Percentiles rank a stretch among this genome's conserved stretches.
phyloP scores from a whole-genome alignment of 495 filamentous ascomycete species.

The Xylaria venustula region DNA sequence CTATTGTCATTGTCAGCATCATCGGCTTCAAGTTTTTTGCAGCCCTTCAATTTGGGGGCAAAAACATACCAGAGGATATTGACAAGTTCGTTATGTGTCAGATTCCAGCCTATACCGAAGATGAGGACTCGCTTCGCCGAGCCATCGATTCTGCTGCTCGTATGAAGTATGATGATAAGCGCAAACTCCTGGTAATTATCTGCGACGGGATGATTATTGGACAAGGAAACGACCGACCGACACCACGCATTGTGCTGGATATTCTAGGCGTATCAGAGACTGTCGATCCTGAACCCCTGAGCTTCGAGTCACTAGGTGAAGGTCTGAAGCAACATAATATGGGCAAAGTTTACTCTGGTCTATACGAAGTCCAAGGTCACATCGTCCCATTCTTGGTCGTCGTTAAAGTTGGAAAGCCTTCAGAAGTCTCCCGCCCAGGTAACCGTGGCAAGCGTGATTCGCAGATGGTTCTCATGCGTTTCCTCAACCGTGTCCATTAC shows the following conservation, averaged over 20 bases:
- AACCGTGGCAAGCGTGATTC: constrained; percentile 99
- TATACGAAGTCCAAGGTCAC: constrained; percentile 97
- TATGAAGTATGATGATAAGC: constrained; percentile 97
- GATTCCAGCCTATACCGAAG: constrained; percentile 96
- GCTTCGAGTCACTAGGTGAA: constrained; percentile 95
- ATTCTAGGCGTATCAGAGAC: constrained; percentile 92
- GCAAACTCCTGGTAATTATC: constrained; percentile 89
- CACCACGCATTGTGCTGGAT: constrained; percentile 93
- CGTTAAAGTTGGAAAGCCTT: constrained; percentile 96
- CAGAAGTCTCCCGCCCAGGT: constrained; percentile 92
- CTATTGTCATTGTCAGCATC: constrained; percentile 73
- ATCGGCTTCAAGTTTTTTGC: constrained; percentile 97
- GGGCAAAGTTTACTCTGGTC: constrained; percentile 96
- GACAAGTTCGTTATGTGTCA: constrained; percentile 99
- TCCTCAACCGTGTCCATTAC: constrained; percentile 97
- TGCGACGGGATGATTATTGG: constrained; percentile 99
- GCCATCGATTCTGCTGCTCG: constrained; percentile 95
- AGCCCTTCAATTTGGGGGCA: constrained; percentile 87
- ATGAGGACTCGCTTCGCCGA: constrained; percentile 93
- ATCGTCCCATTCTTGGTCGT: constrained; percentile 97
- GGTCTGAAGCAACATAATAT: constrained; percentile 98
- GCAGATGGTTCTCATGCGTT: constrained; percentile 96
- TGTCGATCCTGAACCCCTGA: constrained; percentile 94
- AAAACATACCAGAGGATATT: constrained; percentile 89
- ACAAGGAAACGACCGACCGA: constrained; percentile 94